Percentiles rank a stretch among this genome's conserved stretches.
phyloP scores from a whole-genome alignment of 345 rosid species.

The Punica granatum region DNA sequence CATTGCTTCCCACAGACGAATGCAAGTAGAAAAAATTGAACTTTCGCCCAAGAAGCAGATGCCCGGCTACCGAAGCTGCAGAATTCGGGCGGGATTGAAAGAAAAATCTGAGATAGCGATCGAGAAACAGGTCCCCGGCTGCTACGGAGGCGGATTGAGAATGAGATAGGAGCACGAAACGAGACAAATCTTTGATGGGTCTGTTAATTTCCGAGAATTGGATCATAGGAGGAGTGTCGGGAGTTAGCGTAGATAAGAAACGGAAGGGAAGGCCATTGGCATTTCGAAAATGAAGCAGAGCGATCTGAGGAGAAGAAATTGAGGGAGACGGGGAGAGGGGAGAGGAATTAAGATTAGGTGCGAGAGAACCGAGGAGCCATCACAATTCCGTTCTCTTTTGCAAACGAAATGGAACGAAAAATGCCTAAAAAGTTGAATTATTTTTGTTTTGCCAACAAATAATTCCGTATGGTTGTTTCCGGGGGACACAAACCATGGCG shows the following conservation, averaged over 20 bases:
- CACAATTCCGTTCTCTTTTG: too few relatives aligned
- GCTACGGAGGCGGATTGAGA: background rate
- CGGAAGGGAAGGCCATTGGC: background rate
- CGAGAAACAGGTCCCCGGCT: background rate
- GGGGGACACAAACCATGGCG: too few relatives aligned
- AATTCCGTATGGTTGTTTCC: too few relatives aligned
- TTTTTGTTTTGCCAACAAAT: too few relatives aligned
- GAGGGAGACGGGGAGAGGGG: background rate
- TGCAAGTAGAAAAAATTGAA: background rate
- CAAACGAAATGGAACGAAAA: too few relatives aligned
- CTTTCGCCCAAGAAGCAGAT: background rate
- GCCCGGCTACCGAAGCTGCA: too few relatives aligned
- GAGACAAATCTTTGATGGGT: background rate
- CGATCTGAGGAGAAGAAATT: background rate
- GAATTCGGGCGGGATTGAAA: background rate
- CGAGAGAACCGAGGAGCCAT: background rate
- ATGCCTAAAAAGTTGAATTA: too few relatives aligned
- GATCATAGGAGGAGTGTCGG: background rate
- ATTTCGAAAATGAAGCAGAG: background rate
- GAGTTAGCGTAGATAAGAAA: background rate
- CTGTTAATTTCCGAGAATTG: background rate
- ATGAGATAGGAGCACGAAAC: background rate
- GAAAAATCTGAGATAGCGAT: background rate
- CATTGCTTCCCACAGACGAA: slow-evolving; percentile 28
- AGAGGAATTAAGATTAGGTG: slow-evolving; percentile 1